Evolutionary conservation across 176 grass and related monocot genomes (phyloP).

Genomic region (Pharus latifolius): DNA sequence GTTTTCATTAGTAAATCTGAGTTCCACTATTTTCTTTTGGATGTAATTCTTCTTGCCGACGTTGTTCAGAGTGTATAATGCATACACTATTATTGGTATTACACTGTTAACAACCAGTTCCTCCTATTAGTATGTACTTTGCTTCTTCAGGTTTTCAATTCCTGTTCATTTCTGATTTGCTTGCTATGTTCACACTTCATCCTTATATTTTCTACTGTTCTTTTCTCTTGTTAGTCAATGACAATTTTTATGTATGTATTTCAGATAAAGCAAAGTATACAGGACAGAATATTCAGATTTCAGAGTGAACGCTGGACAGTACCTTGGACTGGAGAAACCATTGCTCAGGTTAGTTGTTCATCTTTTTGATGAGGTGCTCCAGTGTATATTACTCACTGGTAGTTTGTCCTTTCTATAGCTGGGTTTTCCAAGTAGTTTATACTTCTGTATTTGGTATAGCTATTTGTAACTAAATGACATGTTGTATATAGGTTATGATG

Average conservation of each 20-base stretch:
- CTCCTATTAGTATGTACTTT: background rate
- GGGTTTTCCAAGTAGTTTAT: background rate
- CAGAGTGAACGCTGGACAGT: slow-evolving; percentile 44
- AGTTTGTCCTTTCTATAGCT: background rate
- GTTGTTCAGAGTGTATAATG: background rate
- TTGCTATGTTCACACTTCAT: background rate
- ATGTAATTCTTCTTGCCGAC: background rate
- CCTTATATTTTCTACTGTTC: background rate
- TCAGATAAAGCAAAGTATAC: slow-evolving; percentile 36
- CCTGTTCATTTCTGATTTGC: background rate
- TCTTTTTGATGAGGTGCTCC: background rate
- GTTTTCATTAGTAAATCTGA: background rate
- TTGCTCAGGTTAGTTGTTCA: slow-evolving; percentile 61
- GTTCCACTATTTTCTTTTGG: background rate
- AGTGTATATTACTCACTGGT: background rate
- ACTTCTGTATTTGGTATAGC: background rate
- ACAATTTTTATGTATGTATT: slow-evolving; percentile 9
- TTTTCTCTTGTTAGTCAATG: background rate
- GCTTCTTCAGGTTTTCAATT: background rate
- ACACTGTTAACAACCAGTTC: background rate
- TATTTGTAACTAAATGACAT: background rate
- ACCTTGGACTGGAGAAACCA: slow-evolving; percentile 73
- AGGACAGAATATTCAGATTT: slow-evolving; percentile 24
- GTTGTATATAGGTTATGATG: background rate
- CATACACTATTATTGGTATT: background rate